These are phyloP conservation scores for Aleurites moluccanus DNA, from an alignment of 441 rosid genomes.

Conservation along the genomic window DNA sequence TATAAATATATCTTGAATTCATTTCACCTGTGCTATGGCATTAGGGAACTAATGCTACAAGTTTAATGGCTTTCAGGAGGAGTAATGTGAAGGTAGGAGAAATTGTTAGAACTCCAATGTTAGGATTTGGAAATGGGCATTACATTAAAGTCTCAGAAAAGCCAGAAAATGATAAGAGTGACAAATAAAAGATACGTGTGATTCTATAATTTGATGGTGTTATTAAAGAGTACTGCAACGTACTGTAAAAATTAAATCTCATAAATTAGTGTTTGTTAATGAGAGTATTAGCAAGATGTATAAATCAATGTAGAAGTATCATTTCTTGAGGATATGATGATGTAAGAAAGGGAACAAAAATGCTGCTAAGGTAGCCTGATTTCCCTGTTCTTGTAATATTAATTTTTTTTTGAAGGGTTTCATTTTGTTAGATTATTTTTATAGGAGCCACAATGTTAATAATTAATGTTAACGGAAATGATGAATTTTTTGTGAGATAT, in stretches of 20 bases:
- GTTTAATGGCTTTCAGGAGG: slow-evolving; percentile 11
- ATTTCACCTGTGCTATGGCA: background rate
- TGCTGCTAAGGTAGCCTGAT: background rate
- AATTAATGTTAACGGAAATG: too few species aligned
- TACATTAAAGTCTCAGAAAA: slow-evolving; percentile 21
- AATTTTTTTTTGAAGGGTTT: too few species aligned
- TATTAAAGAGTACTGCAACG: background rate
- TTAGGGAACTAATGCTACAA: background rate
- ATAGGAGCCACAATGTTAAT: too few species aligned
- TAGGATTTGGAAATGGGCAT: slow-evolving; percentile 31
- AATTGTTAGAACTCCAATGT: slow-evolving; percentile 23
- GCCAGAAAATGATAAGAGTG: background rate
- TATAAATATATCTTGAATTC: too few species aligned
- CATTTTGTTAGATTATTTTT: too few species aligned
- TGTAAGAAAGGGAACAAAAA: background rate
- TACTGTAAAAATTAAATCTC: background rate
- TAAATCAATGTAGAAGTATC: background rate
- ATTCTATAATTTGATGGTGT: background rate
- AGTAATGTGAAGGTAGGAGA: slow-evolving; percentile 25
- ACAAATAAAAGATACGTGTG: background rate
- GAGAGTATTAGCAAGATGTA: background rate
- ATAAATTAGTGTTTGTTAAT: background rate
- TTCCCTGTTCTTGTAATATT: background rate
- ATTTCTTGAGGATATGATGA: background rate
- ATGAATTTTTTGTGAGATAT: too few species aligned